phyloP scores from a whole-genome alignment of 2,329 filamentous ascomycete genomes.

The Berkeleyomyces basicola region DNA sequence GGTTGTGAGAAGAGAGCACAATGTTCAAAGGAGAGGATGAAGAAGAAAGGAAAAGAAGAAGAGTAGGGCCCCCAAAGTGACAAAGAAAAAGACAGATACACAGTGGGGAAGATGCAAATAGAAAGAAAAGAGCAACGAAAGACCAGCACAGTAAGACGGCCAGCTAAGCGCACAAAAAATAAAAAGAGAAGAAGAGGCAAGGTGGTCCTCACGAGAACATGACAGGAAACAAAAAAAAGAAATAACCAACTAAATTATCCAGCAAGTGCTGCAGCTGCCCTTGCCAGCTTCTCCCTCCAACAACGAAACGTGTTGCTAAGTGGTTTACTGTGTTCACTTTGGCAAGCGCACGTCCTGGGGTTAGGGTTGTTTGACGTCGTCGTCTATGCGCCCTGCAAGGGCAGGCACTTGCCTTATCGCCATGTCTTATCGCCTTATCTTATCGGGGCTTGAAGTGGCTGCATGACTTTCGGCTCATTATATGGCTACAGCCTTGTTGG shows the following conservation, averaged over 20 bases:
- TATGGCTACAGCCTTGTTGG: background rate
- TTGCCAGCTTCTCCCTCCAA: background rate
- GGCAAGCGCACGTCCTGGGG: background rate
- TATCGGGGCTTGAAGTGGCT: background rate
- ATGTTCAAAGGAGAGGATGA: background rate
- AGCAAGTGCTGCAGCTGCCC: background rate
- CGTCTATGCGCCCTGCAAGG: background rate
- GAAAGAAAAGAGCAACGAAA: background rate
- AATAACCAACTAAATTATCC: background rate
- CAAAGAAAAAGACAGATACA: background rate
- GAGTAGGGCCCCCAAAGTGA: background rate
- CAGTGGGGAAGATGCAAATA: background rate
- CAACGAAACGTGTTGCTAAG: conserved; percentile 1
- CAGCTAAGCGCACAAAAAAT: too few relatives aligned
- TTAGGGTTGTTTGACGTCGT: background rate
- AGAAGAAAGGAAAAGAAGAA: background rate
- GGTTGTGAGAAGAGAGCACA: background rate
- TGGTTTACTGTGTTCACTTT: conserved; percentile 12
- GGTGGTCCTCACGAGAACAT: background rate
- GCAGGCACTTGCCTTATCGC: background rate
- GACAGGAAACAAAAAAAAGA: background rate
- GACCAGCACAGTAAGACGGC: background rate
- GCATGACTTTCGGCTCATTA: background rate
- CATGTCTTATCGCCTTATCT: background rate
- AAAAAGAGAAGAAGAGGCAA: background rate